These are phyloP conservation scores for Balansia obtecta DNA, from an alignment of 2,329 filamentous ascomycete species.

Conservation along the genomic window DNA sequence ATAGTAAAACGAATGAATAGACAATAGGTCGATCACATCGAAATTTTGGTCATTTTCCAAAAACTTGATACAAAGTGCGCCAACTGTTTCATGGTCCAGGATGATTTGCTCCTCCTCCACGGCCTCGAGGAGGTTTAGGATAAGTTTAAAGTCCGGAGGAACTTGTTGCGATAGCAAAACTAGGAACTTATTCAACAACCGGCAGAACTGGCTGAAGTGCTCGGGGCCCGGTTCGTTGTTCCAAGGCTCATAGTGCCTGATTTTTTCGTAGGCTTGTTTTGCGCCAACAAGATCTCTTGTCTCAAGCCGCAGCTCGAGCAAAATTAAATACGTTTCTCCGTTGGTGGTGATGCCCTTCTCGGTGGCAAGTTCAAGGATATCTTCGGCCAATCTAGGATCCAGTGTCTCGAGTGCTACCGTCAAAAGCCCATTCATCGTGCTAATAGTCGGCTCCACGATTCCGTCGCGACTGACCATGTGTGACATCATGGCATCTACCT, in stretches of 20 bases:
- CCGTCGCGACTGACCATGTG: conserved; percentile 54
- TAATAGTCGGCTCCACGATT: conserved; percentile 45
- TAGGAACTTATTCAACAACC: conserved; percentile 59
- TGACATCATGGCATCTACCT: conserved; percentile 43
- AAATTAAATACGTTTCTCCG: conserved; percentile 56
- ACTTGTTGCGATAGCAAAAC: conserved; percentile 50
- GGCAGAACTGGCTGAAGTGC: conserved; percentile 37
- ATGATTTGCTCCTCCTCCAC: conserved; percentile 57
- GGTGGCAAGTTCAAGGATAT: conserved; percentile 55
- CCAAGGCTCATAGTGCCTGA: conserved; percentile 21
- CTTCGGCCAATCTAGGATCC: conserved; percentile 60
- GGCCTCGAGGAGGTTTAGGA: conserved; percentile 61
- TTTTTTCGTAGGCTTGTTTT: conserved; percentile 46
- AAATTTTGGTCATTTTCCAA: conserved; percentile 63
- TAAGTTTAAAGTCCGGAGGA: conserved; percentile 52
- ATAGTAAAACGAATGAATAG: conserved; percentile 58
- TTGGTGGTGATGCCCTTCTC: conserved; percentile 56
- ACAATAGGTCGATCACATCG: conserved; percentile 72
- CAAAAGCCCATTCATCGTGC: conserved; percentile 67
- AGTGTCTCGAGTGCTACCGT: conserved; percentile 56
- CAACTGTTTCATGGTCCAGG: conserved; percentile 63
- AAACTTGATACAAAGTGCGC: conserved; percentile 60
- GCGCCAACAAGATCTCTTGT: conserved; percentile 62
- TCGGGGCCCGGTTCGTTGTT: conserved; percentile 32
- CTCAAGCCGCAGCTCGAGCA: conserved; percentile 65